Conservation (phyloP, 257 asterid species). For the Jaltomata sinuosa region DNA sequence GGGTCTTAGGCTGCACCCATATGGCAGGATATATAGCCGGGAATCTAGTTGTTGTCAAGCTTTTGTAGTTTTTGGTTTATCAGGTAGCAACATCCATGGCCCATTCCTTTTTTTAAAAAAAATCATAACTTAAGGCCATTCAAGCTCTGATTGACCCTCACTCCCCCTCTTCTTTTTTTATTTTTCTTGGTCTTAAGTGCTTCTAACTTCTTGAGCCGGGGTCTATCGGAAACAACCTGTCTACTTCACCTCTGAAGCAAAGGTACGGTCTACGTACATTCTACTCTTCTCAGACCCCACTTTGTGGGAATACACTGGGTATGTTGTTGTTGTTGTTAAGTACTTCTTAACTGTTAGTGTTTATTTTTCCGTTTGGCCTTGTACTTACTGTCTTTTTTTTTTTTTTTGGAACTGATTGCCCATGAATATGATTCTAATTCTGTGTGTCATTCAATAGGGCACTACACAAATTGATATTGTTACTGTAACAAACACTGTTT, state of each 20-base stretch:
- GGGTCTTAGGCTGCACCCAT: neutral
- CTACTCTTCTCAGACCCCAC: too few species aligned
- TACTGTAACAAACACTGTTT: neutral
- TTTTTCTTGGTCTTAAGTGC: neutral
- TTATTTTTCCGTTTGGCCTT: too few species aligned
- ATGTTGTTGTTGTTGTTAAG: too few species aligned
- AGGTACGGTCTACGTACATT: too few species aligned
- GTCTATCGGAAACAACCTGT: too few species aligned
- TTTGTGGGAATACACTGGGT: too few species aligned
- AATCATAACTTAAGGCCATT: neutral
- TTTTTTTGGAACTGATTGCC: too few species aligned
- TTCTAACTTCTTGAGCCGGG: too few species aligned
- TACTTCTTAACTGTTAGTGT: too few species aligned
- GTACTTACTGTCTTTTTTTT: neutral
- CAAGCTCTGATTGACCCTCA: neutral
- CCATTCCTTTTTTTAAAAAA: neutral
- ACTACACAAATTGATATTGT: neutral
- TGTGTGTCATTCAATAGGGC: neutral
- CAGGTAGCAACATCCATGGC: neutral
- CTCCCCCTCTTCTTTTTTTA: neutral
- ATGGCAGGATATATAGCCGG: neutral
- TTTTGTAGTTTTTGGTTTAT: neutral
- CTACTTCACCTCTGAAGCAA: too few species aligned
- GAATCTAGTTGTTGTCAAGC: neutral
- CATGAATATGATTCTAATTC: neutral